Base-by-base conservation (phyloP, 441 rosid genomes). In the Omphalea diandra region DNA sequence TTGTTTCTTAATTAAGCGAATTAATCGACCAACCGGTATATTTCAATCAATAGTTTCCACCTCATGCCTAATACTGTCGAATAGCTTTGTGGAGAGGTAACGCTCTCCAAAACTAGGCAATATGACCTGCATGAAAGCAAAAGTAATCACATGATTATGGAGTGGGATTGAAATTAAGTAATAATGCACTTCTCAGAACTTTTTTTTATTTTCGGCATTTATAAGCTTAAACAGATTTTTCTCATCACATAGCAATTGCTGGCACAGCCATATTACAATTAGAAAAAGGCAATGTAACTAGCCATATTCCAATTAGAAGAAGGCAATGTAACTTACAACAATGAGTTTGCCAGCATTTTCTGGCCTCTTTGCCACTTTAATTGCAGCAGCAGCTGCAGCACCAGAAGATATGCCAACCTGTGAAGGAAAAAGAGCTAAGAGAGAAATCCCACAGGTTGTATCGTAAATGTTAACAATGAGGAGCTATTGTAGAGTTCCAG, bases 401-500 rank as follows among this genome's bases (percentile, higher is more conserved):
- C 94, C 91, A 0, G 91, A 88, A 40, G 94, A 87, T 65, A 88
- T 85, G 8, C 94, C 94, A 6, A 88, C 89, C 93, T 88, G 79
- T 17, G 36, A 22, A 5, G 26, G 36, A 49, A 10, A 59, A 31
- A 15, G 55, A 38, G n/a, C 0, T 0, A 29, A 65, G 3, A 2
- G 4, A 12, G 8, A n/a, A 35, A 4, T 44, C 27, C 1, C 2
- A 31, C n/a, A 15, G 41, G 40, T 33, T 26, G 52, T n/a, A 7
- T 22, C 3, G 27, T 14, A 65, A 11, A 4, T 24, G 1, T 14
- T 6, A 9, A 50, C 20, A 22, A 1, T 8, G 1, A 55, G 15
- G 18, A 9, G 20, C 5, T n/a, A 24, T 14, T 0, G 32, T 20
- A 20, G 59, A 31, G 29, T 14, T 53, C 22, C 5, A 26, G 5